Base-by-base conservation (phyloP, 2,329 filamentous ascomycete species). In the Pseudogymnoascus sp. region DNA sequence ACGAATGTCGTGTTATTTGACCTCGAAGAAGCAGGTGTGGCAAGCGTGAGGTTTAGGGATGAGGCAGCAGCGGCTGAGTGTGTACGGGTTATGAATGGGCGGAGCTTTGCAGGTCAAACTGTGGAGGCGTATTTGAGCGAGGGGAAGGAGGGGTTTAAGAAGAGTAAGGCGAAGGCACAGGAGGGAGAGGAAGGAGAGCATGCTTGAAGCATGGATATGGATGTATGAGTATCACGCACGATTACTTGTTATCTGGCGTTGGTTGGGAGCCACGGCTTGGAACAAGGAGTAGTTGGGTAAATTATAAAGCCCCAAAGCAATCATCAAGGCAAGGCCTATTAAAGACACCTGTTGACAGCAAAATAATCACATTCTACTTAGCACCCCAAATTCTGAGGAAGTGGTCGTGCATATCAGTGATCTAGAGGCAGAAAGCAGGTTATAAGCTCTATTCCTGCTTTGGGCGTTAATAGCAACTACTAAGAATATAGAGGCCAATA, bases 1-100 rank as follows among this genome's bases (percentile, higher is more conserved):
- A 96, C 92, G 33, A 97, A 95, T 70, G 90, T 97, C 40, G 86
- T 94, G 2, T 78, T 99, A 13, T 99, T 89, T 72, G 94, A 99
- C 72, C 80, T 87, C 65, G 95, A 99, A 74, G 77, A 83, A 3
- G 88, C 91, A 0, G 94, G 94, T 15, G 83, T 97, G 37, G 88
- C 92, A 7, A 92, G 86, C 60, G 89, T 99, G 65, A 86, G 88
- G 68, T 99, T 96, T 76, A 78, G 80, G 61, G 85, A 88, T 39
- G 78, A 83, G 3, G 84, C 88, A 63, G 83, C 87, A 1, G 93
- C 92, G 2, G 78, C 78, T 62, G 84, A 83, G 7, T 96, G 91
- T 71, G 84, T 93, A 40, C 72, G 84, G 68, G 72, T 85, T 50
- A 92, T 96, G 87, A 79, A 91, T 67, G 92, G 92, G 0, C 82